A percentile compares a stretch with the other conserved stretches of the same genome.
These are phyloP conservation scores for Anthoceros angustus DNA, from an alignment of 225 moss, liverwort and hornwort genomes.

Conservation along the genomic window DNA sequence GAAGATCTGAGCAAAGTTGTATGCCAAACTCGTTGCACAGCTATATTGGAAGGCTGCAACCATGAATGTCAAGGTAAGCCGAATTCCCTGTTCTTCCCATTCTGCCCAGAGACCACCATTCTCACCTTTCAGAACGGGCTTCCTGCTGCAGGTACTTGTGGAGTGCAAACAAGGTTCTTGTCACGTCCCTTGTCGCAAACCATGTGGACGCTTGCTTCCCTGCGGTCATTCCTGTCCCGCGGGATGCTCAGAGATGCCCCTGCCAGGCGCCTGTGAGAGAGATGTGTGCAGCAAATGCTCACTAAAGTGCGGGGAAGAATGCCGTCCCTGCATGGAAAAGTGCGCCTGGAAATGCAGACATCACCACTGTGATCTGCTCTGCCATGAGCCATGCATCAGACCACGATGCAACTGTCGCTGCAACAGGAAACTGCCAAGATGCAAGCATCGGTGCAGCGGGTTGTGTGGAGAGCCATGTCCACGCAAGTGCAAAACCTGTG, in stretches of 20 bases:
- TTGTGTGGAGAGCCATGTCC: no score
- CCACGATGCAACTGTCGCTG: no score
- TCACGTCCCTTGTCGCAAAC: conserved; percentile 12
- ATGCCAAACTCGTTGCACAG: conserved; percentile 14
- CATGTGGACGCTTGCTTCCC: conserved; percentile 21
- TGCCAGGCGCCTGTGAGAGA: conserved; percentile 17
- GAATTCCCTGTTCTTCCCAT: neutral
- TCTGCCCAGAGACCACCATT: neutral
- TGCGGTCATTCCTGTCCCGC: conserved; percentile 25
- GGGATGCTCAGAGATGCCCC: conserved; percentile 15
- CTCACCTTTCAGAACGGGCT: no score
- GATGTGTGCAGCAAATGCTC: conserved; percentile 24
- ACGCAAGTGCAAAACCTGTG: no score
- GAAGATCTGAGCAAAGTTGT: neutral
- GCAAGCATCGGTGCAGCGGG: no score
- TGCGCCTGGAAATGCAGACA: no score
- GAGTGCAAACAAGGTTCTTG: conserved; percentile 22
- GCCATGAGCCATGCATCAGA: no score
- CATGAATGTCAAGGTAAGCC: conserved; percentile 20
- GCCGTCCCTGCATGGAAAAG: conserved; percentile 20
- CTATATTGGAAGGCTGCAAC: conserved; percentile 15
- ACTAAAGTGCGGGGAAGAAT: conserved; percentile 10
- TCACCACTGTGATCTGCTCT: no score
- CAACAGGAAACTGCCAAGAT: no score
- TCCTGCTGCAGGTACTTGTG: conserved; percentile 10